These are phyloP conservation scores for Boletus huronensis DNA, from an alignment of 768 basidiomycete genomes.

Conservation along the genomic window DNA sequence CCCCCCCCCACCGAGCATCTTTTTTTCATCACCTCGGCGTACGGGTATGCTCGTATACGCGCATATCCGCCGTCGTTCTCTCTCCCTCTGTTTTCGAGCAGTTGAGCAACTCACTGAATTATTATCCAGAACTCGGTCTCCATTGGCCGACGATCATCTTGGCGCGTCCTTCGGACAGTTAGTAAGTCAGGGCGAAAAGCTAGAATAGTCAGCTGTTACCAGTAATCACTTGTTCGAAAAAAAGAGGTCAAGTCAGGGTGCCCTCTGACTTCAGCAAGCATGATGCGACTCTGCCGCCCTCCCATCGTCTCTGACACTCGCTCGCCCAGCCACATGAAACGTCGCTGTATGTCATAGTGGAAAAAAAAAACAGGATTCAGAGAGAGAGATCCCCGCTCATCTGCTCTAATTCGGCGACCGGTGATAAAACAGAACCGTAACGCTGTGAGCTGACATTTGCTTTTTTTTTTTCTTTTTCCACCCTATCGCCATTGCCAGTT, in stretches of 20 bases:
- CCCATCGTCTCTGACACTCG: not conserved
- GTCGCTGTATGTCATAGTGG: not conserved
- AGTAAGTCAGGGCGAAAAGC: not conserved
- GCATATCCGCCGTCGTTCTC: slow-evolving; percentile 7
- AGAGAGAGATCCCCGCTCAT: not conserved
- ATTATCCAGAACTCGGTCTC: not conserved
- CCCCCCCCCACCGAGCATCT: not conserved
- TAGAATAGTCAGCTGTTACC: not conserved
- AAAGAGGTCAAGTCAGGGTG: not conserved
- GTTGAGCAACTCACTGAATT: not conserved
- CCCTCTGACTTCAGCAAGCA: not conserved
- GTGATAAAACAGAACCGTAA: slow-evolving; percentile 1
- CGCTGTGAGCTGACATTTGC: not conserved
- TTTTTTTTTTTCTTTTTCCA: slow-evolving; percentile 1
- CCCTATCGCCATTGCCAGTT: slow-evolving; percentile 12
- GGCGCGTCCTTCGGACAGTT: not conserved
- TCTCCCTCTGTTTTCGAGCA: not conserved
- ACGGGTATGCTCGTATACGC: slow-evolving; percentile 3
- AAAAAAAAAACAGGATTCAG: not conserved
- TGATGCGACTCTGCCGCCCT: not conserved
- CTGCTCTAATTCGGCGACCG: slow-evolving; percentile 2
- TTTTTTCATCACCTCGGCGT: slow-evolving; percentile 13
- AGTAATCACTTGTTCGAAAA: not conserved
- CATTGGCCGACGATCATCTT: not conserved
- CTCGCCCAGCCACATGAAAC: not conserved